Conservation (phyloP, 331 rosid species). For the Malus hybrid region DNA sequence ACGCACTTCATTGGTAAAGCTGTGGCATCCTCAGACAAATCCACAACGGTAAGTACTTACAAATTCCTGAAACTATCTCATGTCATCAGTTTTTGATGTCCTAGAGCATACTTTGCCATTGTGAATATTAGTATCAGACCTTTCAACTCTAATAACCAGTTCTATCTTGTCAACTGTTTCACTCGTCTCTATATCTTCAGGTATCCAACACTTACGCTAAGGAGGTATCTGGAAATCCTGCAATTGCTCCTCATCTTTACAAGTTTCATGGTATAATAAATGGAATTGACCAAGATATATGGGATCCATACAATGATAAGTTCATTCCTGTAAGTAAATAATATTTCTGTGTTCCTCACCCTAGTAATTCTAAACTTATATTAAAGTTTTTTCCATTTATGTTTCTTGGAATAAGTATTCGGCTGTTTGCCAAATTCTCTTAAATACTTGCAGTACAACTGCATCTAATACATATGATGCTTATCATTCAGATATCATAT, state of each 20-base stretch:
- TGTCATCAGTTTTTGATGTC: not conserved
- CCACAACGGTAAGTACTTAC: slow-evolving; percentile 61
- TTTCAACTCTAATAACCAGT: not conserved
- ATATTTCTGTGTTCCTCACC: not conserved
- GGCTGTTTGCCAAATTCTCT: not conserved
- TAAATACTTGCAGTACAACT: slow-evolving; percentile 7
- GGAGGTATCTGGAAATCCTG: slow-evolving; percentile 57
- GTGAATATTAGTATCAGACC: not conserved
- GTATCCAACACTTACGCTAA: slow-evolving; percentile 63
- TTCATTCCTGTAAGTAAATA: slow-evolving; percentile 69
- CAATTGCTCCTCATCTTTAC: slow-evolving; percentile 55
- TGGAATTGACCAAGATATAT: slow-evolving; percentile 83
- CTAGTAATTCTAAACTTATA: not conserved
- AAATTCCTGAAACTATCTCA: slow-evolving; percentile 4
- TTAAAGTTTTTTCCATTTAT: not conserved
- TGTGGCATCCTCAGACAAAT: slow-evolving; percentile 52
- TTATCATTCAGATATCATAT: slow-evolving; percentile 51
- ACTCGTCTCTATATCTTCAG: slow-evolving; percentile 21
- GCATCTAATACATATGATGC: slow-evolving; percentile 20
- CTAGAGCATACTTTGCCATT: not conserved
- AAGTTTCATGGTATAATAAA: slow-evolving; percentile 81
- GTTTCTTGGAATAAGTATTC: not conserved
- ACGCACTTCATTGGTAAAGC: slow-evolving; percentile 54
- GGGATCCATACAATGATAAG: slow-evolving; percentile 70
- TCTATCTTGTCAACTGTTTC: not conserved